Evolutionary conservation across 202 grass and related monocot species (phyloP), one percentile per base, ranked within the genome.

Genomic region (Schoenoplectus triqueter): DNA sequence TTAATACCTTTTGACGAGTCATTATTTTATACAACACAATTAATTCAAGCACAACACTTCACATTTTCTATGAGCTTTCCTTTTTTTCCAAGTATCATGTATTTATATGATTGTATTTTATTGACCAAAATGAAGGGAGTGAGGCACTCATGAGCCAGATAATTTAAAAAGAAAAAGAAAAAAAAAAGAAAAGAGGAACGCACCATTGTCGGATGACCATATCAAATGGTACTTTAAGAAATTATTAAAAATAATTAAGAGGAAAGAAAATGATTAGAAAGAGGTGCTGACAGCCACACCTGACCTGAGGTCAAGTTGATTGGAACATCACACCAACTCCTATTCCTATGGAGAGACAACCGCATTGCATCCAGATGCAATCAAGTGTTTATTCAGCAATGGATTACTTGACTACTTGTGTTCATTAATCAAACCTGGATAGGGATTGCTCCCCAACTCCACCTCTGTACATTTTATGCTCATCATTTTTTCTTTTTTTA

Each of bases 341-440:
- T 68, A 7, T 68, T 49, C 56, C 20, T 68, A 7, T 68, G 10
- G 19, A 54, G 20, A 31, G 44, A 68, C 73, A 64, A 21, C 8
- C 45, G 39, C 10, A 68, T 86, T 68, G 66, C 80, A 68, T 65
- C 57, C 71, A 54, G 6, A 76, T 64, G 62, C 66, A 74, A 67
- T 86, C 65, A 72, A 80, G 22, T 56, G 64, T 83, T 42, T 69
- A 83, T 83, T 65, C 81, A 59, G 66, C 70, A 69, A 10, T 83
- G 81, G 81, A 69, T 71, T 68, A 52, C 49, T 40, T 56, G 20
- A 83, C 18, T 69, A 69, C 66, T 41, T 71, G 48, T 70, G 49
- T 83, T 83, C 65, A 83, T 83, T 83, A 83, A 83, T 83, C 65
- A 83, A 83, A 42, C 21, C 13, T 41, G 21, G 81, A 83, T 44